phyloP scores from a whole-genome alignment of 257 asterid genomes.

The Ballota nigra region DNA sequence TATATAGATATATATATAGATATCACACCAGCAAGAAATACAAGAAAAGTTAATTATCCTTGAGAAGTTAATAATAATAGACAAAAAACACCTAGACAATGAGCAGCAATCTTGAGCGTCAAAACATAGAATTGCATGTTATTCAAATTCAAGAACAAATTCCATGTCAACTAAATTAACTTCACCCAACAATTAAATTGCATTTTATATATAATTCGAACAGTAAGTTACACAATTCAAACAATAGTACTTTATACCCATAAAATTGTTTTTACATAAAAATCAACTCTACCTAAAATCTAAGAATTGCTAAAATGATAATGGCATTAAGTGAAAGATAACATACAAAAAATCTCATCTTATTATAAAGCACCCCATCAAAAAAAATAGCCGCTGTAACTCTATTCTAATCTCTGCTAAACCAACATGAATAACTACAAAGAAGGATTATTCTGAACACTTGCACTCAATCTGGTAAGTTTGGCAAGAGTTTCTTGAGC shows the following conservation, averaged over 20 bases:
- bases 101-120: neutral
- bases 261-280: no score
- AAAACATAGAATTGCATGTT: neutral
- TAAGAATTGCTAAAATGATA: neutral
- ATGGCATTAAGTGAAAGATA: neutral
- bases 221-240: no score
- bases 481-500: slow-evolving; percentile 83
- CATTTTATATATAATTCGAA: no score
- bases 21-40: no score
- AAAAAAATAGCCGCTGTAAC: slow-evolving; percentile 2
- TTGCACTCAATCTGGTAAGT: slow-evolving; percentile 74
- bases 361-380: slow-evolving; percentile 20
- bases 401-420: slow-evolving; percentile 26
- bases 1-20: no score
- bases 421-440: slow-evolving; percentile 29
- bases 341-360: neutral
- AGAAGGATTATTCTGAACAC: slow-evolving; percentile 56
- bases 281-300: no score
- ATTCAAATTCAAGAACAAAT: neutral
- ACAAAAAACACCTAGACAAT: neutral
- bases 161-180: no score
- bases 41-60: no score
- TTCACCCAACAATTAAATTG: no score
- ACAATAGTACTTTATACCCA: no score
- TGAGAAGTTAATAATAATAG: no score